phyloP scores from a whole-genome alignment of 192 early-diverging fungal genomes.

The Mortierella antarctica region DNA sequence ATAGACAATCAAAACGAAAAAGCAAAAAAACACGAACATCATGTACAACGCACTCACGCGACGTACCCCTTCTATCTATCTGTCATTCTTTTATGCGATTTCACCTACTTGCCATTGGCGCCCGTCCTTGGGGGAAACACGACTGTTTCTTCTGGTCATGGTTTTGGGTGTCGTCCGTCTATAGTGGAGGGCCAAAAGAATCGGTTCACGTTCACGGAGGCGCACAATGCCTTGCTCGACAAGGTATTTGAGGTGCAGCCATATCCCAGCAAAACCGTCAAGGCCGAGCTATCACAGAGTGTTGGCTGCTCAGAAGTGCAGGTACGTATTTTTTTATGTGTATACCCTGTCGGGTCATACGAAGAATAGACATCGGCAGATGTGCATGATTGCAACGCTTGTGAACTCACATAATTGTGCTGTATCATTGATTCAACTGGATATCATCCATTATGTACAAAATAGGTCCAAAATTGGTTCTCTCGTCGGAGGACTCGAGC shows the following conservation, averaged over 20 bases:
- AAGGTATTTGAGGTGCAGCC: background rate
- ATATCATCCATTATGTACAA: background rate
- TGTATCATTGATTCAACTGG: background rate
- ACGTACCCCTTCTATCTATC: no score
- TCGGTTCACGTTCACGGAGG: slow-evolving; percentile 23
- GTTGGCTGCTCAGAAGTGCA: slow-evolving; percentile 30
- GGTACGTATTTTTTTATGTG: slow-evolving; percentile 4
- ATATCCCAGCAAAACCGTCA: slow-evolving; percentile 7
- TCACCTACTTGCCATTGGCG: no score
- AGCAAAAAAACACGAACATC: no score
- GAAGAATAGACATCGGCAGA: background rate
- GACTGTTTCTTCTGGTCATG: background rate
- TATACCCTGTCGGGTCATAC: background rate
- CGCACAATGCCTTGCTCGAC: slow-evolving; percentile 17
- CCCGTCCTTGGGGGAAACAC: background rate
- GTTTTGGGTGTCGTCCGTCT: background rate
- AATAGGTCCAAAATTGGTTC: slow-evolving; percentile 34
- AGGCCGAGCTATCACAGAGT: slow-evolving; percentile 5
- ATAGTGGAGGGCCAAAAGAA: slow-evolving; percentile 29
- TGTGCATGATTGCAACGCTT: background rate
- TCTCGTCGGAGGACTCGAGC: slow-evolving; percentile 26
- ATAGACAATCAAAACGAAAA: no score
- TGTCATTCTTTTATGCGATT: no score
- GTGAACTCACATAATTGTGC: no score
- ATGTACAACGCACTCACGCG: no score